Percentiles rank a stretch among this genome's conserved stretches.
These are phyloP conservation scores for Diplodia sapinea DNA, from an alignment of 2,329 filamentous ascomycete genomes.

Conservation along the genomic window DNA sequence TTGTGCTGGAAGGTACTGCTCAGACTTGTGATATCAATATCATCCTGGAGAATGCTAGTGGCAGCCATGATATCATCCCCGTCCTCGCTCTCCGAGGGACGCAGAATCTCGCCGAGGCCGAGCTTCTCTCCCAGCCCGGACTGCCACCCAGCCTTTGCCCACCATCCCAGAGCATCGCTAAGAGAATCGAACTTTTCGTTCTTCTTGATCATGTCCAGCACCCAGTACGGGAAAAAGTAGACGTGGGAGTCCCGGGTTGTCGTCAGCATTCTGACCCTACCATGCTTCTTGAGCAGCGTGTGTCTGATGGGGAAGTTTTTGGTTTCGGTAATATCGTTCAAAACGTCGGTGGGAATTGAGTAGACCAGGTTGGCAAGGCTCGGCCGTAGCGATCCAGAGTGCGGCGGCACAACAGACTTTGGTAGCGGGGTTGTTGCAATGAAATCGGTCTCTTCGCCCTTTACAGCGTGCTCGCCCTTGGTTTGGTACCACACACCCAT, in stretches of 20 bases:
- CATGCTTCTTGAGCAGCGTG: slow-evolving; percentile 74
- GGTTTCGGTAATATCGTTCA: slow-evolving; percentile 80
- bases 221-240: slow-evolving; percentile 92
- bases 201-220: slow-evolving; percentile 78
- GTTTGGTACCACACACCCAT: slow-evolving; percentile 92
- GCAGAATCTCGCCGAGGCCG: slow-evolving; percentile 70
- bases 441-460: slow-evolving; percentile 93
- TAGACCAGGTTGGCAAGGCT: slow-evolving; percentile 80
- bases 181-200: slow-evolving; percentile 87
- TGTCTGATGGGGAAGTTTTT: slow-evolving; percentile 77
- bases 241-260: slow-evolving; percentile 90
- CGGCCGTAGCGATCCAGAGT: slow-evolving; percentile 68
- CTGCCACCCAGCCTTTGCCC: slow-evolving; percentile 95
- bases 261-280: slow-evolving; percentile 78
- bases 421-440: slow-evolving; percentile 76
- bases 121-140: slow-evolving; percentile 79
- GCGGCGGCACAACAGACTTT: slow-evolving; percentile 61
- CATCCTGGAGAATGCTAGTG: slow-evolving; percentile 52
- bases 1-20: slow-evolving; percentile 52
- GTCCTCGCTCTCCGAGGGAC: slow-evolving; percentile 52
- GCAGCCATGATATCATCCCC: slow-evolving; percentile 37
- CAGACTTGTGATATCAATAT: slow-evolving; percentile 61
- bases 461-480: slow-evolving; percentile 75
- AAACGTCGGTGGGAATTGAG: slow-evolving; percentile 84
- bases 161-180: slow-evolving; percentile 89